These are phyloP conservation scores for Ceratocystis cacaofunesta DNA, from an alignment of 2,329 filamentous ascomycete species.

Conservation along the genomic window DNA sequence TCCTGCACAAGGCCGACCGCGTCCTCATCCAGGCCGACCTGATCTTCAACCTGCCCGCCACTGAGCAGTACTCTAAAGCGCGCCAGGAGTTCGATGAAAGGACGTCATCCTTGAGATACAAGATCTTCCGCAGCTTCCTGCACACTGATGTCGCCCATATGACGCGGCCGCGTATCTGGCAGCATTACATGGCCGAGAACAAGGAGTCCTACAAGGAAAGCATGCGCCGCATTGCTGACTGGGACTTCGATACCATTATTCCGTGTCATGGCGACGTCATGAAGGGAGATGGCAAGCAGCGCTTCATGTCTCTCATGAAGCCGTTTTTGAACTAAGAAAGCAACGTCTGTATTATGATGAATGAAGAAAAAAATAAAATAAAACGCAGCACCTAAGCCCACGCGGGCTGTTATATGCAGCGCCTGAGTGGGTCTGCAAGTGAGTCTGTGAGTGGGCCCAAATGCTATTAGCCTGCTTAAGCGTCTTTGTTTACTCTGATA, in stretches of 20 bases:
- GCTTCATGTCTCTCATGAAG: conserved; percentile 63
- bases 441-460: too few species aligned
- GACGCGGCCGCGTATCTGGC: conserved; percentile 57
- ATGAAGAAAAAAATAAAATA: too few species aligned
- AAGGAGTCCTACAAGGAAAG: conserved; percentile 55
- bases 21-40: conserved; percentile 82
- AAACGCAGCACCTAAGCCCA: too few species aligned
- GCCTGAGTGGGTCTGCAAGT: too few species aligned
- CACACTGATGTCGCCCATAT: conserved; percentile 34
- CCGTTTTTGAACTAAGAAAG: conserved; percentile 50
- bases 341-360: background rate
- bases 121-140: conserved; percentile 39
- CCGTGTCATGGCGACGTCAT: conserved; percentile 91
- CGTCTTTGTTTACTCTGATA: too few species aligned
- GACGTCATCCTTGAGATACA: conserved; percentile 24
- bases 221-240: conserved; percentile 51
- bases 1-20: conserved; percentile 63
- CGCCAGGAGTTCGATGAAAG: conserved; percentile 16
- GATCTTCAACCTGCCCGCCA: conserved; percentile 77
- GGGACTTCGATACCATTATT: conserved; percentile 75
- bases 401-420: too few species aligned
- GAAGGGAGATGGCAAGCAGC: conserved; percentile 54
- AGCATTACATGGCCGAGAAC: conserved; percentile 53
- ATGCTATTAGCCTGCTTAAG: too few species aligned
- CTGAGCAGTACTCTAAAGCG: conserved; percentile 63